These are phyloP conservation scores for Citrullus amarus DNA, from an alignment of 306 rosid species.

Conservation along the genomic window DNA sequence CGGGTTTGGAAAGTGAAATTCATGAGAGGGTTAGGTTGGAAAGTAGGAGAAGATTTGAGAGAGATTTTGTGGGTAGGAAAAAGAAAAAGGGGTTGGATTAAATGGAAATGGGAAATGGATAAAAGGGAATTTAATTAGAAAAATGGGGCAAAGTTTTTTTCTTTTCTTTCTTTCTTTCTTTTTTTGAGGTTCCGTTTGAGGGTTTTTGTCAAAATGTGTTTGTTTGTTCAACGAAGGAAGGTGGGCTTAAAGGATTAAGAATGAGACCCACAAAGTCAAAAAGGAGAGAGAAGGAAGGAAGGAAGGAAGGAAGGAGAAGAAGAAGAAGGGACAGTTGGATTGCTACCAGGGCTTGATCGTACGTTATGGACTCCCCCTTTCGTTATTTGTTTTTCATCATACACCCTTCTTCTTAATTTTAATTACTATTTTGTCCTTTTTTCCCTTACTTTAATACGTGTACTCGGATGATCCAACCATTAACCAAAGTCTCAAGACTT, in stretches of 20 bases:
- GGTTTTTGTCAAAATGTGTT: not conserved
- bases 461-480: too few relatives aligned
- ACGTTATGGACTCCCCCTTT: not conserved
- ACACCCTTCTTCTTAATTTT: not conserved
- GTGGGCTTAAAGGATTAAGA: not conserved
- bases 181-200: not conserved
- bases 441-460: too few relatives aligned
- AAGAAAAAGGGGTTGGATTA: not conserved
- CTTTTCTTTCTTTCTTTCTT: too few relatives aligned
- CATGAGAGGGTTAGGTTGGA: conserved; percentile 6
- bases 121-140: not conserved
- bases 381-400: not conserved
- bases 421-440: not conserved
- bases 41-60: not conserved
- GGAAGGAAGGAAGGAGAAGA: not conserved
- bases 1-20: not conserved
- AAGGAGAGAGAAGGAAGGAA: not conserved
- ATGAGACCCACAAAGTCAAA: conserved; percentile 3
- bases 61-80: conserved; percentile 8
- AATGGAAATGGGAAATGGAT: not conserved
- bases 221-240: conserved; percentile 2
- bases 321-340: conserved; percentile 5
- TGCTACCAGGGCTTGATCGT: not conserved
- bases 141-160: too few relatives aligned
- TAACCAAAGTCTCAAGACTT: too few relatives aligned